Percentiles rank a stretch among this genome's conserved stretches.
These are phyloP conservation scores for Eutypa lata DNA, from an alignment of 2,329 filamentous ascomycete genomes.

Conservation along the genomic window DNA sequence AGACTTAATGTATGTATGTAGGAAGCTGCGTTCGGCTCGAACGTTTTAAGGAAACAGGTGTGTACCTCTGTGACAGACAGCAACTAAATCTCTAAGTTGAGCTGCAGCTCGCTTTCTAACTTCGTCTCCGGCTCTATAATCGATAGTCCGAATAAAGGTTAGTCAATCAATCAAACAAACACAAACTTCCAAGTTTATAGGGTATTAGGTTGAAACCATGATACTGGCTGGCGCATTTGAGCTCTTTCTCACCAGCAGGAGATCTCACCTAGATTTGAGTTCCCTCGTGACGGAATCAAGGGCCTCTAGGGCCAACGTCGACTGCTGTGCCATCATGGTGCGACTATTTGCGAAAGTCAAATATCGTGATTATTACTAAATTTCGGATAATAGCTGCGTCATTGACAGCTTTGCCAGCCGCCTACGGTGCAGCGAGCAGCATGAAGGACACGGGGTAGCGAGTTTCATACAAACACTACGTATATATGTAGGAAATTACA, in stretches of 20 bases:
- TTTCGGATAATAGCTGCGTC: conserved; percentile 21
- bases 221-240: neutral
- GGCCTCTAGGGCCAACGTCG: conserved; percentile 52
- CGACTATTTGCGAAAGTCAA: conserved; percentile 2
- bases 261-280: conserved; percentile 50
- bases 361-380: neutral
- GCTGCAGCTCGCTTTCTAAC: conserved; percentile 49
- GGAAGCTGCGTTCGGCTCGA: too few relatives aligned
- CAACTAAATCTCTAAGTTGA: conserved; percentile 54
- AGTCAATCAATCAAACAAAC: neutral
- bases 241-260: neutral
- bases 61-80: conserved; percentile 53
- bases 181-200: neutral
- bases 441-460: conserved; percentile 18
- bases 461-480: too few relatives aligned
- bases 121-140: conserved; percentile 43
- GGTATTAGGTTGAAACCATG: too few relatives aligned
- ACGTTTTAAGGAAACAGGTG: neutral
- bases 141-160: neutral
- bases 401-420: conserved; percentile 29
- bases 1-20: neutral
- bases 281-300: conserved; percentile 54
- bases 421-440: conserved; percentile 14
- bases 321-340: conserved; percentile 37
- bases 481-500: too few relatives aligned